A percentile compares a stretch with the other conserved stretches of the same genome.
Evolutionary conservation across 805 yeast genomes (phyloP).

Genomic region (Danielia reshetovae): DNA sequence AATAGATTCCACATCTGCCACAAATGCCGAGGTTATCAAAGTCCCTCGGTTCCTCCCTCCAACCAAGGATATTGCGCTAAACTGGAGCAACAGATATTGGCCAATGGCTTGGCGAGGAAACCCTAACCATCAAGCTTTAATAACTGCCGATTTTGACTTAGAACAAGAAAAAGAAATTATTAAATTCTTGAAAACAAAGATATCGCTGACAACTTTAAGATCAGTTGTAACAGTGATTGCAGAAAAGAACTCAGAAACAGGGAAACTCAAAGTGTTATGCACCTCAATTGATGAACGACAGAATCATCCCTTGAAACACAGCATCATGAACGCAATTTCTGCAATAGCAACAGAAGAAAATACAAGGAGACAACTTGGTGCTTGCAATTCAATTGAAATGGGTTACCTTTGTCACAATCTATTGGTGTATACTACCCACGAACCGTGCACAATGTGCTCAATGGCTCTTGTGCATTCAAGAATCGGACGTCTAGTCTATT

Average conservation of each 20-base stretch:
- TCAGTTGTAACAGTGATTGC: slow-evolving; percentile 65
- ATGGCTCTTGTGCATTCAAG: slow-evolving; percentile 96
- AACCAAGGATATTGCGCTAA: slow-evolving; percentile 58
- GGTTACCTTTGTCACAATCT: slow-evolving; percentile 70
- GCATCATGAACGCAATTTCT: slow-evolving; percentile 69
- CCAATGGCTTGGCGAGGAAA: slow-evolving; percentile 94
- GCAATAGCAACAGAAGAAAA: slow-evolving; percentile 57
- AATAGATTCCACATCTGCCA: too few relatives aligned
- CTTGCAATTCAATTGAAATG: slow-evolving; percentile 8
- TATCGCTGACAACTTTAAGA: slow-evolving; percentile 5
- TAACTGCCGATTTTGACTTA: slow-evolving; percentile 50
- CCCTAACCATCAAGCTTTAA: slow-evolving; percentile 67
- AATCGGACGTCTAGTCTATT: slow-evolving; percentile 61
- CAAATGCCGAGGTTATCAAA: slow-evolving; percentile 5
- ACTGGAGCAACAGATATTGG: slow-evolving; percentile 75
- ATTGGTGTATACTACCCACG: slow-evolving; percentile 85
- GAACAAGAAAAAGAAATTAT: slow-evolving; percentile 32
- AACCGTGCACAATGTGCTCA: slow-evolving; percentile 94
- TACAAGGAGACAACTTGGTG: too few relatives aligned
- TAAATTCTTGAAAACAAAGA: slow-evolving; percentile 10
- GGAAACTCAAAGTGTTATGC: slow-evolving; percentile 30
- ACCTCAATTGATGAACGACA: slow-evolving; percentile 35
- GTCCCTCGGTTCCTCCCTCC: slow-evolving; percentile 67
- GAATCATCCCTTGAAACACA: slow-evolving; percentile 60
- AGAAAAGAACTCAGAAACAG: slow-evolving; percentile 43